Conservation (phyloP, 2,329 filamentous ascomycete species). For the Daldinia sp. region DNA sequence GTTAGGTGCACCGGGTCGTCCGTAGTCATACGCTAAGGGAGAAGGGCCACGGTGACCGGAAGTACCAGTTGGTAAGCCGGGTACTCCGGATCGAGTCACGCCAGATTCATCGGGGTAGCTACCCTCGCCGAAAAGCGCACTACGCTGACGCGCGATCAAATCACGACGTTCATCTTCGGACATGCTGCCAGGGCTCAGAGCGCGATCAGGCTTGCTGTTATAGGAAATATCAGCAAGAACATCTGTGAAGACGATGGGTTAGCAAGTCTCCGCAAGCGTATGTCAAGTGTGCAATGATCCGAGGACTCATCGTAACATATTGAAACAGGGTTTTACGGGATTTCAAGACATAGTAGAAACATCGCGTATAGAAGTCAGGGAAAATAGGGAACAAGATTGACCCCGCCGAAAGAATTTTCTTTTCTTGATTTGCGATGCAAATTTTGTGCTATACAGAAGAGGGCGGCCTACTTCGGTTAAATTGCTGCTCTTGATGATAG, state of each 20-base stretch:
- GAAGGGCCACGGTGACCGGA: slow-evolving; percentile 80
- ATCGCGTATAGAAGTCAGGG: slow-evolving; percentile 42
- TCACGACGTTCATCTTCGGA: slow-evolving; percentile 97
- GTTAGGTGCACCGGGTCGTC: slow-evolving; percentile 58
- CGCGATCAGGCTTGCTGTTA: slow-evolving; percentile 82
- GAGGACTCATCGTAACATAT: slow-evolving; percentile 43
- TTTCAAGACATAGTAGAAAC: slow-evolving; percentile 48
- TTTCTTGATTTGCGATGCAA: slow-evolving; percentile 56
- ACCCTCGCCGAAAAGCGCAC: slow-evolving; percentile 87
- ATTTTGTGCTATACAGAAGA: slow-evolving; percentile 75
- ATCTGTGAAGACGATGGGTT: slow-evolving; percentile 60
- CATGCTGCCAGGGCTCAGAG: slow-evolving; percentile 85
- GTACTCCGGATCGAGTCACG: slow-evolving; percentile 72
- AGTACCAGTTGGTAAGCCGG: slow-evolving; percentile 72
- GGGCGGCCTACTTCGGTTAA: slow-evolving; percentile 97
- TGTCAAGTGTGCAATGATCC: slow-evolving; percentile 38
- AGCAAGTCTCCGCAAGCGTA: slow-evolving; percentile 48
- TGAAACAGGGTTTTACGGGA: slow-evolving; percentile 46
- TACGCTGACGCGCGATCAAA: slow-evolving; percentile 94
- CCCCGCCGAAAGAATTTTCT: slow-evolving; percentile 53
- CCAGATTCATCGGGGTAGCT: slow-evolving; percentile 74
- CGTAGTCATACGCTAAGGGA: slow-evolving; percentile 79
- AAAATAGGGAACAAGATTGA: slow-evolving; percentile 47
- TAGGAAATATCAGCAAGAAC: slow-evolving; percentile 61
- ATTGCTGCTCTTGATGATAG: slow-evolving; percentile 99